Base-by-base conservation (phyloP, 225 moss, liverwort and hornwort genomes). In the Straminergon stramineum region DNA sequence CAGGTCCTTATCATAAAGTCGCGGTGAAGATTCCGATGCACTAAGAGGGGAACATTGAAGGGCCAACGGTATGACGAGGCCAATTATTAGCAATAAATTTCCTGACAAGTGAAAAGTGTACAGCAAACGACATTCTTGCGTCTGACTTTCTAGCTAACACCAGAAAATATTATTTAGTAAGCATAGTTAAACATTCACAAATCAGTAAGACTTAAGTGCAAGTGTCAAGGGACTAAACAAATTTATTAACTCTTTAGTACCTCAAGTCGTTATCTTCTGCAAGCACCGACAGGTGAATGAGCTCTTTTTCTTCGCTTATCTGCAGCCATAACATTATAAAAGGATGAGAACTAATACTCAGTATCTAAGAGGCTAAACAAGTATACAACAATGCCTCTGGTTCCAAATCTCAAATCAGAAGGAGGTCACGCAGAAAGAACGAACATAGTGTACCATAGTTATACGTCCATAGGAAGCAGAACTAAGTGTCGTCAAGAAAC, bases 1-100 rank as follows among this genome's bases (percentile, higher is more conserved):
- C 88, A 98, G 93, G 82, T 98, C 98, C 90, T 93, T 96, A 73
- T 98, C 98, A 95, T 93, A 96, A 16, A 98, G 89, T 57, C 89
- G 94, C 70, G 96, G 85, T 63, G 89, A 87, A 41, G 90, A 85
- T 22, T 93, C 79, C 80, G 91, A 90, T 28, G 93, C 88, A 88
- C 98, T 98, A 91, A 79, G 51, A 85, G 81, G 27, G 82, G 77
- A 66, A 77, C 57, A 92, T 63, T 58, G 76, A 91, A 87, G 43
- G 85, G 37, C 30, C 83, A 90, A 81, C 74, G 58, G 80, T 76
- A 79, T 35, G 45, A 87, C 57, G 53, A 88, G 76, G 81, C 87
- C 81, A 84, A 87, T 57, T 31, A 86, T 53, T 69, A 79, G 85
- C 65, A 71, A 86, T 35, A 68, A 63, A 51, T 17, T 83, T 84